These are phyloP conservation scores for Epicoccum nigrum DNA, from an alignment of 2,329 filamentous ascomycete species.

Conservation along the genomic window DNA sequence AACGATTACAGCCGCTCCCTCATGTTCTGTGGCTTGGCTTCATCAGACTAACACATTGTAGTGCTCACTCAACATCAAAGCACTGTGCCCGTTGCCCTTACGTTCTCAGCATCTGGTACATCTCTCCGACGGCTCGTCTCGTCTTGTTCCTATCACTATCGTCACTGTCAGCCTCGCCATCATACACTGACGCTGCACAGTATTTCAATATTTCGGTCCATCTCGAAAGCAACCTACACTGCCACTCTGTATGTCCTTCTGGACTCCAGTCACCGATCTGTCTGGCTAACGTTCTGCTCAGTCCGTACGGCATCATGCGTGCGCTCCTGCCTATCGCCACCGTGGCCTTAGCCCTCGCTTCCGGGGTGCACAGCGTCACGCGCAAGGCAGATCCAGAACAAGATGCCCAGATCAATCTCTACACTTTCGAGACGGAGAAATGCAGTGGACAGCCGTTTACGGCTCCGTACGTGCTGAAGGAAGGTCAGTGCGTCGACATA, in stretches of 20 bases:
- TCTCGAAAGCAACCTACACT: neutral
- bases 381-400: slow-evolving; percentile 12
- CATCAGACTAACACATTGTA: too few relatives aligned
- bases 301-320: slow-evolving; percentile 17
- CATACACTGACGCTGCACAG: too few relatives aligned
- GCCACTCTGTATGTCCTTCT: too few relatives aligned
- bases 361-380: slow-evolving; percentile 19
- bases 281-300: neutral
- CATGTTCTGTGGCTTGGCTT: too few relatives aligned
- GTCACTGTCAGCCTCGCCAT: too few relatives aligned
- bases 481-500: slow-evolving; percentile 25
- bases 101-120: too few relatives aligned
- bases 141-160: too few relatives aligned
- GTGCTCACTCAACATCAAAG: too few relatives aligned
- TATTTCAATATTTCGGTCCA: too few relatives aligned
- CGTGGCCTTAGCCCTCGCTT: slow-evolving; percentile 23
- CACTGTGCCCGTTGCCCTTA: too few relatives aligned
- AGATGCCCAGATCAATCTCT: slow-evolving; percentile 15
- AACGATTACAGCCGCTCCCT: too few relatives aligned
- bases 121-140: too few relatives aligned
- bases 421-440: slow-evolving; percentile 19
- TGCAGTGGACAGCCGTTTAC: slow-evolving; percentile 25
- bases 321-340: slow-evolving; percentile 16
- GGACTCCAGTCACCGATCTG: neutral
- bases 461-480: slow-evolving; percentile 26